These are phyloP conservation scores for Ophiostoma triangulosporum DNA, from an alignment of 2,329 filamentous ascomycete species.

Conservation along the genomic window DNA sequence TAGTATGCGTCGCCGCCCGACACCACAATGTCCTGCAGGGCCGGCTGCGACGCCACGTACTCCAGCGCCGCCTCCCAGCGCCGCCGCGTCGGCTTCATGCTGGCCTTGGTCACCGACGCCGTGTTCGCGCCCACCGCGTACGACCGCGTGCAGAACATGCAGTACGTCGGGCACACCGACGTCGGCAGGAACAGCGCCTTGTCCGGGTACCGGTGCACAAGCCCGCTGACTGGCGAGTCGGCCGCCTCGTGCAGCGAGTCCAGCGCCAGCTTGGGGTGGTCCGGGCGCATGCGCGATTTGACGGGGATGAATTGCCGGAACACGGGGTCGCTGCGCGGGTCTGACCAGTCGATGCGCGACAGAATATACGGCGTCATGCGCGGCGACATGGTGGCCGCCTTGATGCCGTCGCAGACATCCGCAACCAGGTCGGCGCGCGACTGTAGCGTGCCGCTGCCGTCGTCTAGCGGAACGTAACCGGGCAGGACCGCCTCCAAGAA, in stretches of 20 bases:
- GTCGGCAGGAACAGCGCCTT: slow-evolving; percentile 47
- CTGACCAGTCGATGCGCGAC: slow-evolving; percentile 43
- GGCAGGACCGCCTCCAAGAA: slow-evolving; percentile 40
- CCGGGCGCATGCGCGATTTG: slow-evolving; percentile 34
- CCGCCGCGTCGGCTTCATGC: slow-evolving; percentile 24
- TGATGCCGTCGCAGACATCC: slow-evolving; percentile 40
- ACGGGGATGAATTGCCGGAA: slow-evolving; percentile 47
- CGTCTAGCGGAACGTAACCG: slow-evolving; percentile 29
- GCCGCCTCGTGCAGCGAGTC: slow-evolving; percentile 46
- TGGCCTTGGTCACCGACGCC: slow-evolving; percentile 32
- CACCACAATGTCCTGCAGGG: slow-evolving; percentile 44
- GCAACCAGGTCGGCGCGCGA: slow-evolving; percentile 38
- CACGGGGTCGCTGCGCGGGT: slow-evolving; percentile 45
- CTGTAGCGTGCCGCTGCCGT: slow-evolving; percentile 20
- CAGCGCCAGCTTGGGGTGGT: slow-evolving; percentile 39
- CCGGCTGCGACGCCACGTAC: slow-evolving; percentile 38
- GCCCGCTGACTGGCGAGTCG: slow-evolving; percentile 41
- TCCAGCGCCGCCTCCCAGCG: slow-evolving; percentile 44
- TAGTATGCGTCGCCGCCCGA: slow-evolving; percentile 51
- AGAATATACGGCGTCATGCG: slow-evolving; percentile 48
- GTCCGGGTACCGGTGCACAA: slow-evolving; percentile 51
- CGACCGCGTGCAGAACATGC: slow-evolving; percentile 47
- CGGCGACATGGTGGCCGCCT: slow-evolving; percentile 43
- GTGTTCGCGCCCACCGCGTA: slow-evolving; percentile 45
- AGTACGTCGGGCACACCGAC: slow-evolving; percentile 49